These are phyloP conservation scores for Aspergillus nomiae DNA, from an alignment of 2,329 filamentous ascomycete genomes.

Conservation along the genomic window DNA sequence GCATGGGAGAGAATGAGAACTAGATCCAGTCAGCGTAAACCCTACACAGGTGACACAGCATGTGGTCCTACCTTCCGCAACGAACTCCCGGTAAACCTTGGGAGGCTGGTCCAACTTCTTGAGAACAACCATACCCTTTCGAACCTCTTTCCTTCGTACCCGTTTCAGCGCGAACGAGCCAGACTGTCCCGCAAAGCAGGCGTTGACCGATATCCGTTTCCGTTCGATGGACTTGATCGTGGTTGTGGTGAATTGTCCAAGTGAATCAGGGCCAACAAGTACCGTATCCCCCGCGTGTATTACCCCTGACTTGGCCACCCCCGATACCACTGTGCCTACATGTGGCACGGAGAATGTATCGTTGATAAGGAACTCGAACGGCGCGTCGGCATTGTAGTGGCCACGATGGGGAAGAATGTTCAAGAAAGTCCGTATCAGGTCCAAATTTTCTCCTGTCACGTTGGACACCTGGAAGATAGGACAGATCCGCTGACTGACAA, in stretches of 20 bases:
- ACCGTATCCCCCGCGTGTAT: constrained; percentile 89
- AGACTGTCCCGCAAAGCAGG: constrained; percentile 86
- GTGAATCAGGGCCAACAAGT: constrained; percentile 83
- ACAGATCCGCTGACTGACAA: constrained; percentile 92
- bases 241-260: constrained; percentile 86
- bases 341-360: constrained; percentile 98
- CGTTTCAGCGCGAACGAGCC: constrained; percentile 89
- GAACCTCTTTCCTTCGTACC: constrained; percentile 84
- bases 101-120: constrained; percentile 76
- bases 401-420: constrained; percentile 95
- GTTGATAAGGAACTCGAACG: constrained; percentile 94
- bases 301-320: constrained; percentile 84
- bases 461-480: constrained; percentile 98
- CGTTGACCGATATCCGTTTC: constrained; percentile 86
- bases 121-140: constrained; percentile 97
- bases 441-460: constrained; percentile 87
- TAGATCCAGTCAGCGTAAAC: constrained; percentile 28
- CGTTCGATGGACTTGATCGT: constrained; percentile 90
- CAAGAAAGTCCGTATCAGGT: constrained; percentile 87
- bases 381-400: constrained; percentile 82
- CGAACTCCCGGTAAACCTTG: constrained; percentile 74
- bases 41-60: not conserved
- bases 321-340: constrained; percentile 92
- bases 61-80: constrained; percentile 66
- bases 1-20: constrained; percentile 94